These are phyloP conservation scores for Limnanthes douglasii DNA, from an alignment of 345 rosid species.

Conservation along the genomic window DNA sequence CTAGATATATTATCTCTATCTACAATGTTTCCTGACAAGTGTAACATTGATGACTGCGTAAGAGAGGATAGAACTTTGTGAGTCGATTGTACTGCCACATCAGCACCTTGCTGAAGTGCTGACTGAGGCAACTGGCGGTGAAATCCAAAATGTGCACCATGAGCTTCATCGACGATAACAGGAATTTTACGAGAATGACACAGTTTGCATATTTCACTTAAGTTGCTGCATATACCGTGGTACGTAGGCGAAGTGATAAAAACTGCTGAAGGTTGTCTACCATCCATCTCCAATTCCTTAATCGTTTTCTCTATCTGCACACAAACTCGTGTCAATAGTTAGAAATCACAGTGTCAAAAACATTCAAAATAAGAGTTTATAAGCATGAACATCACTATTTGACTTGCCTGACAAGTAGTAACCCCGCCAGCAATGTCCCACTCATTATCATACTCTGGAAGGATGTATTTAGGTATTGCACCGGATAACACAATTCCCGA, in stretches of 20 bases:
- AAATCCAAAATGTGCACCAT: conserved; percentile 45
- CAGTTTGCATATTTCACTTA: conserved; percentile 23
- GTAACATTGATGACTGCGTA: conserved; percentile 56
- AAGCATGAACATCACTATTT: neutral
- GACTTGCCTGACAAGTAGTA: conserved; percentile 23
- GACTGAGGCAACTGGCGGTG: conserved; percentile 22
- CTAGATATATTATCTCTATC: conserved; percentile 29
- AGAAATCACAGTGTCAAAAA: too few relatives aligned
- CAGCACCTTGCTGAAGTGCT: conserved; percentile 33
- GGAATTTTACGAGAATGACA: conserved; percentile 35
- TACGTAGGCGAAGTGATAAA: conserved; percentile 53
- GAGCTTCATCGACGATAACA: conserved; percentile 45
- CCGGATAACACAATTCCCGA: conserved; percentile 48
- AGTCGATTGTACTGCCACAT: conserved; percentile 27
- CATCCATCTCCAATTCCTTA: conserved; percentile 27
- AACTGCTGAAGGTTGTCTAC: conserved; percentile 35
- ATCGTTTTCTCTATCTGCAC: conserved; percentile 35
- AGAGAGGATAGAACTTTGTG: conserved; percentile 35
- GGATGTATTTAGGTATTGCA: conserved; percentile 32
- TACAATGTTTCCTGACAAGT: conserved; percentile 29
- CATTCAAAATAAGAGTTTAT: neutral
- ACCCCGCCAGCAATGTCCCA: conserved; percentile 42
- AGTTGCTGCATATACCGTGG: conserved; percentile 48
- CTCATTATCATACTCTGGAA: conserved; percentile 25
- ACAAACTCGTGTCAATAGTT: too few relatives aligned